A percentile compares a stretch with the other conserved stretches of the same genome.
These are phyloP conservation scores for Lyophyllum decastes DNA, from an alignment of 768 basidiomycete genomes.

Conservation along the genomic window DNA sequence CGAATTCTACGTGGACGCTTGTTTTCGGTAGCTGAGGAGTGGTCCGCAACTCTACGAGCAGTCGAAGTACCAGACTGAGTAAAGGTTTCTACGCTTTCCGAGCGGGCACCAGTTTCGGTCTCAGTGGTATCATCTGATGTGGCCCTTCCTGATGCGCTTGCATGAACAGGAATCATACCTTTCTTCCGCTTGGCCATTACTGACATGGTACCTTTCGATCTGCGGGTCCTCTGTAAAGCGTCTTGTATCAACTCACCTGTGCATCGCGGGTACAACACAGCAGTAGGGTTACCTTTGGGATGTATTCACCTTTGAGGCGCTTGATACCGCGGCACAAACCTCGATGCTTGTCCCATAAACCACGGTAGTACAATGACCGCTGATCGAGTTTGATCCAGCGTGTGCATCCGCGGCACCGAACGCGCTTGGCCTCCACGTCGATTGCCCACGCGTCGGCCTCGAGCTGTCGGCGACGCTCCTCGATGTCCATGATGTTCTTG, in stretches of 20 bases:
- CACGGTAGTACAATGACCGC: slow-evolving; percentile 7
- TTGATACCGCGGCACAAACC: slow-evolving; percentile 7
- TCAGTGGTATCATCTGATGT: background rate
- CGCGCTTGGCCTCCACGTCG: slow-evolving; percentile 2
- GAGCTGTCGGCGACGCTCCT: slow-evolving; percentile 4
- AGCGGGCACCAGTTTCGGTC: background rate
- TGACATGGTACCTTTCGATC: background rate
- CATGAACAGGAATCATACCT: background rate
- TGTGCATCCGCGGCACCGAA: slow-evolving; percentile 6
- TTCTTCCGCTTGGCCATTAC: background rate
- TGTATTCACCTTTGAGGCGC: slow-evolving; percentile 7
- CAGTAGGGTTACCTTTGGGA: slow-evolving; percentile 1
- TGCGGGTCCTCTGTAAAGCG: slow-evolving; percentile 3
- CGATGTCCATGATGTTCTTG: slow-evolving; percentile 10
- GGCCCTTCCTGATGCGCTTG: background rate
- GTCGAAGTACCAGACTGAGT: too few relatives aligned
- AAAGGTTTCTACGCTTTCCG: too few relatives aligned
- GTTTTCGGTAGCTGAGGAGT: too few relatives aligned
- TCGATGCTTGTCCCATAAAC: slow-evolving; percentile 12
- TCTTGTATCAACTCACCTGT: background rate
- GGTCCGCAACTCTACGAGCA: too few relatives aligned
- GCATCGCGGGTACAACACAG: background rate
- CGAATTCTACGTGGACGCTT: too few relatives aligned
- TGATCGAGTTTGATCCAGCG: slow-evolving; percentile 11
- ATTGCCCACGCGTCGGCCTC: slow-evolving; percentile 9